These are phyloP conservation scores for Candida andamanensis DNA, from an alignment of 805 yeast species.

Conservation along the genomic window DNA sequence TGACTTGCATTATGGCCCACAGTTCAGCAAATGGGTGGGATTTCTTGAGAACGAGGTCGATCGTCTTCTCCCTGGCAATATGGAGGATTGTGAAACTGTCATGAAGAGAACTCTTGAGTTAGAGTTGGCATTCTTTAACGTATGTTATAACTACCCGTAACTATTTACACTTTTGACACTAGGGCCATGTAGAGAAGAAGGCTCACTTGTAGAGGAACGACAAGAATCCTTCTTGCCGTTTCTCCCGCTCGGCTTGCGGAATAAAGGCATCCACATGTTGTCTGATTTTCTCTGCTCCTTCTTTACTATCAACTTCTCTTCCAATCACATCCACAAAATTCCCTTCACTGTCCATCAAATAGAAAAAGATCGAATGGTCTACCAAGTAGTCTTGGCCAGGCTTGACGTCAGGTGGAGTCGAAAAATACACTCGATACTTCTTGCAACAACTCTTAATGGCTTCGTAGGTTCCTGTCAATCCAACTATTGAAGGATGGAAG, in stretches of 20 bases:
- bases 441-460: constrained; percentile 82
- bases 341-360: constrained; percentile 98
- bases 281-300: constrained; percentile 72
- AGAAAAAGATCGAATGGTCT: constrained; percentile 95
- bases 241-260: constrained; percentile 66
- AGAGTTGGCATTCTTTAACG: constrained; percentile 45
- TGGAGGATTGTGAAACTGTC: constrained; percentile 13
- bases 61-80: constrained; percentile 19
- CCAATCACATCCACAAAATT: constrained; percentile 92
- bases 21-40: constrained; percentile 43
- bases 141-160: constrained; percentile 34
- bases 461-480: constrained; percentile 88
- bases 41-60: constrained; percentile 43
- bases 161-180: constrained; percentile 41
- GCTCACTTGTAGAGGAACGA: constrained; percentile 48
- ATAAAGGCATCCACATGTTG: constrained; percentile 71
- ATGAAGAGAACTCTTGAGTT: constrained; percentile 32
- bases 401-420: constrained; percentile 92
- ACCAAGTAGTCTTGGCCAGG: constrained; percentile 96
- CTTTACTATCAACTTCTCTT: constrained; percentile 75
- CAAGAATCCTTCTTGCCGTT: constrained; percentile 56
- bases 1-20: constrained; percentile 45
- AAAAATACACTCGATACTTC: constrained; percentile 87
- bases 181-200: constrained; percentile 1
- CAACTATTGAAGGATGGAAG: constrained; percentile 85